Base-by-base conservation (phyloP, 768 basidiomycete genomes). In the Hypsizygus marmoreus region DNA sequence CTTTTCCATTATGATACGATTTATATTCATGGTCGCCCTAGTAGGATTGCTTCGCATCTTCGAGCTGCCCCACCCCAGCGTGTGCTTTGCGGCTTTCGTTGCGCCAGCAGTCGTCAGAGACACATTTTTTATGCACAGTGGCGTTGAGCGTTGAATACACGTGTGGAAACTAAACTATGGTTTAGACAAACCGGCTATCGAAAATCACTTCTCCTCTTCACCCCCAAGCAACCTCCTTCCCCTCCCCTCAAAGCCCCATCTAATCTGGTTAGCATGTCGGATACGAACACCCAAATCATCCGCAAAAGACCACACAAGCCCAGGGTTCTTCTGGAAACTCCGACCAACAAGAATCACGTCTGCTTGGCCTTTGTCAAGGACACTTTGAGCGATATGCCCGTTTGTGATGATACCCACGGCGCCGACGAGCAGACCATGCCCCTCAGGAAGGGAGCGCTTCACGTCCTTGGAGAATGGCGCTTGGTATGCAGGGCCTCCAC, bases 311-410 rank as follows among this genome's bases (percentile, higher is more conserved):
- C 73, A 74, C 3, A 77, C 74, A 3, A 63, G 51, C 0, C 73
- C 76, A 0, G 83, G 84, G 52, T 86, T 78, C 66, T 79, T 80
- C 62, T 77, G 75, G 69, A 86, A 84, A 40, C 72, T 69, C 30
- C 79, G 60, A 16, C 77, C 80, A 10, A 79, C 71, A 35, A 75
- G 49, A 4, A 87, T 64, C 3, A 79, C 76, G 54, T 91, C 87
- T 1, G 83, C 81, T 43, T 77, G 65, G 4, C 73, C 82, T 10
- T 74, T 61, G 41, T 83, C 74, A 2, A 90, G 61, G 14, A 86
- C 70, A 9, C 69, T 68, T 57, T 86, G 77, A 0, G 84, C 82
- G 23, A 80, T 67, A n/a, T 67, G 62, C 1, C 79, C 79, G 12
- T 70, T 68, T 0, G 71, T 78, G 53, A 89, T 82, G 8, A 73